Evolutionary conservation across 2,329 filamentous ascomycete genomes (phyloP).

Genomic region (Clonostachys solani): DNA sequence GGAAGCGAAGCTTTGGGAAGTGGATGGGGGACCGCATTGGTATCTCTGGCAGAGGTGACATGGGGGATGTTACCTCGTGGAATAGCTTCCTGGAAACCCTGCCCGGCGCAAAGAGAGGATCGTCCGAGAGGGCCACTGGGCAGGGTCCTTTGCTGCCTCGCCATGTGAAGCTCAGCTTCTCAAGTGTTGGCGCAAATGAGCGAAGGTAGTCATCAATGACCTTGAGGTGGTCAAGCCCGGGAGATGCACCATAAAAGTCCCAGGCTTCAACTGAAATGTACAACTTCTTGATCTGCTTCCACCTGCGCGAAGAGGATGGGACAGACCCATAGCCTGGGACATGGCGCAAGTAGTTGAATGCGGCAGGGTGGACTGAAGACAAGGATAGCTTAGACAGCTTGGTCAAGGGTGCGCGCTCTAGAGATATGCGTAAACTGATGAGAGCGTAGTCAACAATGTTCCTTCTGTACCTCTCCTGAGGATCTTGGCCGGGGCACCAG

Average conservation of each 20-base stretch:
- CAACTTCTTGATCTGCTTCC: slow-evolving; percentile 74
- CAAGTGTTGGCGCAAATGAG: slow-evolving; percentile 60
- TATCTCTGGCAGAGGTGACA: slow-evolving; percentile 55
- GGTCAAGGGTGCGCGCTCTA: slow-evolving; percentile 67
- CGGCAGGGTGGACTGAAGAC: slow-evolving; percentile 68
- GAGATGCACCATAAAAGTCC: slow-evolving; percentile 56
- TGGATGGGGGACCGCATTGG: slow-evolving; percentile 50
- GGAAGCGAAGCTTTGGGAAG: slow-evolving; percentile 63
- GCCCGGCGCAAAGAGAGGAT: slow-evolving; percentile 62
- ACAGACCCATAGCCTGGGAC: slow-evolving; percentile 69
- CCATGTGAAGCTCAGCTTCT: slow-evolving; percentile 76
- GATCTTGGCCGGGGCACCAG: slow-evolving; percentile 69
- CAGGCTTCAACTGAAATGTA: slow-evolving; percentile 69
- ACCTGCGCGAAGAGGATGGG: slow-evolving; percentile 66
- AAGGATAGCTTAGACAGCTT: slow-evolving; percentile 68
- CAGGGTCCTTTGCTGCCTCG: slow-evolving; percentile 70
- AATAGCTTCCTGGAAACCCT: slow-evolving; percentile 53
- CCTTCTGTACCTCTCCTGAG: slow-evolving; percentile 66
- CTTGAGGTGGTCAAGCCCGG: slow-evolving; percentile 66
- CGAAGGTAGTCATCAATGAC: slow-evolving; percentile 79
- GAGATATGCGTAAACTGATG: slow-evolving; percentile 78
- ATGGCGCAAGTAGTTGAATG: slow-evolving; percentile 74
- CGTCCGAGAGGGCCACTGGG: slow-evolving; percentile 65
- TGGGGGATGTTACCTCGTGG: slow-evolving; percentile 59
- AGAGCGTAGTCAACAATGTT: slow-evolving; percentile 84